phyloP scores from a whole-genome alignment of 1,284 basidiomycete genomes.

The Puccinia coronata region DNA sequence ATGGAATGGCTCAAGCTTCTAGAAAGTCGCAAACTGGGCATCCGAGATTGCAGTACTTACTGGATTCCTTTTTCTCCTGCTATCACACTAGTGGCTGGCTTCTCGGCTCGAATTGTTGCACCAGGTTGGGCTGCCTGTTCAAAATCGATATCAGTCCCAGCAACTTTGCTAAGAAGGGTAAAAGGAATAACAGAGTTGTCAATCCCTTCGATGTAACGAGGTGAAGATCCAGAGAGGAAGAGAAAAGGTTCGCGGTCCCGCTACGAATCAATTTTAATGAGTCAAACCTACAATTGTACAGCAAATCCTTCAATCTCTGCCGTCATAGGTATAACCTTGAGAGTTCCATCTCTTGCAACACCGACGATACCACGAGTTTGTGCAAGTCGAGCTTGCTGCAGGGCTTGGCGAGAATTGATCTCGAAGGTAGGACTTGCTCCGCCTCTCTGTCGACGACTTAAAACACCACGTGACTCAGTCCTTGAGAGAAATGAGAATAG shows the following conservation, averaged over 20 bases:
- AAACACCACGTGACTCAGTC: not conserved
- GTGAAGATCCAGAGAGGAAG: no score
- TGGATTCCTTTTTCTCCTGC: slow-evolving; percentile 39
- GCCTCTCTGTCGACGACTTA: slow-evolving; percentile 35
- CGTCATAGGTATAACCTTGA: slow-evolving; percentile 41
- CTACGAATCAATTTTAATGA: not conserved
- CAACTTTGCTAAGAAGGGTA: slow-evolving; percentile 28
- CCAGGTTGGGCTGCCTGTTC: slow-evolving; percentile 9
- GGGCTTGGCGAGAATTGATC: slow-evolving; percentile 4
- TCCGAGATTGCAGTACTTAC: not conserved
- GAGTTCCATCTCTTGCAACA: slow-evolving; percentile 16
- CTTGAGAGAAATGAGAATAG: not conserved
- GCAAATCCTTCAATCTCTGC: slow-evolving; percentile 39
- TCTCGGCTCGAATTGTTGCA: not conserved
- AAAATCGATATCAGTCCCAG: slow-evolving; percentile 6
- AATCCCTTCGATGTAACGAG: not conserved
- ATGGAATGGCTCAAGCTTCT: not conserved
- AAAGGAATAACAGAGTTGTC: not conserved
- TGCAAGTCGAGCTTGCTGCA: slow-evolving; percentile 32
- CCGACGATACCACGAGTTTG: slow-evolving; percentile 15
- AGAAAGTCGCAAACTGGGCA: not conserved
- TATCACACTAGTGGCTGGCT: not conserved
- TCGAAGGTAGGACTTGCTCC: slow-evolving; percentile 39
- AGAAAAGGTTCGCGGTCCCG: no score
- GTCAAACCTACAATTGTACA: slow-evolving; percentile 41